Percentiles rank a stretch among this genome's conserved stretches.
phyloP scores from a whole-genome alignment of 768 basidiomycete species.

The Phlebiopsis flavidoalba region DNA sequence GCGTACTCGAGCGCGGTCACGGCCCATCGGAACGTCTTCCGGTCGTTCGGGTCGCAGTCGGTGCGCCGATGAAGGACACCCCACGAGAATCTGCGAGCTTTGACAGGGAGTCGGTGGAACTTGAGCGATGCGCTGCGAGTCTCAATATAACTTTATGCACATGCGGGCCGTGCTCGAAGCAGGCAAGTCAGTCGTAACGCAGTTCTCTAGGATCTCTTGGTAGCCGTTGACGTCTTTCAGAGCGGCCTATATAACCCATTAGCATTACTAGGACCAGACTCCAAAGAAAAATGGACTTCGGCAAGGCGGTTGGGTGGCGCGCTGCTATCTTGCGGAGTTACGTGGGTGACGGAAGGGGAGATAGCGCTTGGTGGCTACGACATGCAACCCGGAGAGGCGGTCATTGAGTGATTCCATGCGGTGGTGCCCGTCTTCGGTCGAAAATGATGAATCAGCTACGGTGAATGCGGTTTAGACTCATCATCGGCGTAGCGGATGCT shows the following conservation, averaged over 20 bases:
- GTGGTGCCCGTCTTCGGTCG: constrained; percentile 54
- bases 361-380: constrained; percentile 86
- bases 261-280: constrained; percentile 89
- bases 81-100: constrained; percentile 90
- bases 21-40: constrained; percentile 97
- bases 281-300: constrained; percentile 88
- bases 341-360: constrained; percentile 83
- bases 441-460: constrained; percentile 51
- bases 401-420: constrained; percentile 40
- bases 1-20: constrained; percentile 92
- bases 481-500: no score
- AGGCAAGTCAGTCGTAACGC: constrained; percentile 93
- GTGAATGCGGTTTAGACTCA: constrained; percentile 74
- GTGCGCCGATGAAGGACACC: constrained; percentile 93
- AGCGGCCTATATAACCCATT: constrained; percentile 69
- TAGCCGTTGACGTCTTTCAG: constrained; percentile 54
- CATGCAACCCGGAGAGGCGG: constrained; percentile 43
- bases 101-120: constrained; percentile 81
- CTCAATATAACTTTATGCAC: constrained; percentile 88
- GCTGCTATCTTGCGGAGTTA: constrained; percentile 89
- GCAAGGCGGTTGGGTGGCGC: constrained; percentile 86
- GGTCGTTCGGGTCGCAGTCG: constrained; percentile 93
- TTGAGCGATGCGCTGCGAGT: constrained; percentile 59
- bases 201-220: constrained; percentile 88
- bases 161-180: constrained; percentile 93